Base-by-base conservation (phyloP, 805 yeast species). In the Saccharomycodes ludwigii region DNA sequence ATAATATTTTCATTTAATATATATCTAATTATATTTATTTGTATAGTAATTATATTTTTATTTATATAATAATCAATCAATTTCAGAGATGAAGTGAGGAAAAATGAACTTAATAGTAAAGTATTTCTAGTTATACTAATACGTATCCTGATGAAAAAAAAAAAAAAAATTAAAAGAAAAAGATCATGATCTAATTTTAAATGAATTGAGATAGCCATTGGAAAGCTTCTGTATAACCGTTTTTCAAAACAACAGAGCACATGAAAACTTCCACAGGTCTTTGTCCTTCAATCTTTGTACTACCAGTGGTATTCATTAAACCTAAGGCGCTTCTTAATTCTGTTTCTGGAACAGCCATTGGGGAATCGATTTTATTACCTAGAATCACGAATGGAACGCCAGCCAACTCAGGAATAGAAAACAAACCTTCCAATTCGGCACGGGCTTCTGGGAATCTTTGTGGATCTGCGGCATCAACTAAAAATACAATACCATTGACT, bases 181-280 rank as follows among this genome's bases (percentile, higher is more conserved):
- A 26, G n/a, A n/a, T n/a, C n/a, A n/a, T n/a, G n/a, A n/a, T n/a
- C n/a, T n/a, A n/a, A n/a, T n/a, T 12, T 54, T 70, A 88, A 48
- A 88, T 88, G 62, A 81, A 88, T 65, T 91, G 94, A 40, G 95
- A 84, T 53, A 91, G 73, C 97, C 96, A 91, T 71, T 84, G 81
- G 73, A 91, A 85, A 41, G 94, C 98, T 49, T 91, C 97, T 39
- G 94, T 94, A 60, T 91, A 91, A 49, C 98, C 99, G 60, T 83
- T 86, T 71, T 97, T 83, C 95, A 86, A 81, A 35, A 86, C 95
- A 43, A 91, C 94, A 18, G 95, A 84, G 61, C 95, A 88, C 97
- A 91, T 91, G 61, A 74, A 91, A 28, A 91, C 74, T 65, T 91
- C 99, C 36, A 88, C 75, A 31, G 99, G 97, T 66, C 98, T 79